Evolutionary conservation across 495 filamentous ascomycete genomes (phyloP), one percentile per base, ranked within the genome.

Genomic region (Penicillium mononematosum): DNA sequence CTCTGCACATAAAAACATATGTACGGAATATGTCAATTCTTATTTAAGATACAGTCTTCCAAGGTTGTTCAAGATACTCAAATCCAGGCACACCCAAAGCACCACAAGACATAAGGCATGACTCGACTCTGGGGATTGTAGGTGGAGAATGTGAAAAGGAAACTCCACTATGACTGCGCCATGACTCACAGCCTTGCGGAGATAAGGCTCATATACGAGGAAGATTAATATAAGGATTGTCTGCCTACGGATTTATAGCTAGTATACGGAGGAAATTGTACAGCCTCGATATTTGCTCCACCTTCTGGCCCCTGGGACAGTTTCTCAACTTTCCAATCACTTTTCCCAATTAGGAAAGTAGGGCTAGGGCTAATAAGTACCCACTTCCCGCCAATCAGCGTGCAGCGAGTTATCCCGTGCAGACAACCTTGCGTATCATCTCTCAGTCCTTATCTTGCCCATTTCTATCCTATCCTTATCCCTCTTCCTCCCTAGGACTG

Each of bases 341-440:
- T 12, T 0, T 41, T 8, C 58, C 57, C 24, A 54, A 58, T 16
- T n/a, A 20, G 55, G 62, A 45, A 60, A 53, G 1, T 22, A 69
- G 66, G 66, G 66, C 53, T 64, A 67, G 59, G 66, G 66, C 47
- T 53, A 20, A 7, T 3, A 20, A 36, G n/a, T 55, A 14, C 17
- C 42, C 45, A 51, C 50, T 27, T 53, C 50, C 62, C 59, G 29
- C 65, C 59, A 67, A 70, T 68, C 65, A 65, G 16, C 53, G 50
- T n/a, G 19, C 19, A 19, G 41, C 24, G 19, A 44, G 29, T 38
- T 36, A 36, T 60, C 67, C 58, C 65, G 62, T 67, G 65, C 62
- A 59, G 43, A 14, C 16, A 47, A 20, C 45, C 48, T 19, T 48
- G 45, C 45, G 45, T 48, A 47, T 45, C 24, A 25, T 41, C 49